Conservation (phyloP, 2,329 filamentous ascomycete genomes). For the Escovopsis weberi region DNA sequence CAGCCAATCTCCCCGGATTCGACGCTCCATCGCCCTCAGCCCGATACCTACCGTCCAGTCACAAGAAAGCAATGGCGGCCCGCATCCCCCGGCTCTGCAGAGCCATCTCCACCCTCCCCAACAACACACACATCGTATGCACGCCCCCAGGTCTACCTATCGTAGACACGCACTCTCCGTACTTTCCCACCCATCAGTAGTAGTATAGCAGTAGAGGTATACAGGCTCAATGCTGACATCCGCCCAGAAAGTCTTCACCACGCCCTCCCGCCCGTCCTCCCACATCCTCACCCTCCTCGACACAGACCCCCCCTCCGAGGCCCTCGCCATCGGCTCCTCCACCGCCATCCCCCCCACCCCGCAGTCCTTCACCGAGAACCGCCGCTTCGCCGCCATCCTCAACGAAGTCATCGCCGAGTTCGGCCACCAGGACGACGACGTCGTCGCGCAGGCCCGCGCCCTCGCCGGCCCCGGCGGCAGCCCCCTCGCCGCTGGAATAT, state of each 20-base stretch:
- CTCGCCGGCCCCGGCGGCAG: conserved; percentile 44
- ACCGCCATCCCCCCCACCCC: conserved; percentile 46
- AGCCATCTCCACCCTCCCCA: conserved; percentile 30
- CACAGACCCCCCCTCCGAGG: conserved; percentile 36
- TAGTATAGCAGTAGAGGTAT: too few relatives aligned
- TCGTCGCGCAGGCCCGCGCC: conserved; percentile 42
- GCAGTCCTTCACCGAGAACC: conserved; percentile 44
- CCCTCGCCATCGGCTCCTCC: conserved; percentile 44
- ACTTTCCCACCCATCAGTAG: too few relatives aligned
- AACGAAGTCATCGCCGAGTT: conserved; percentile 40
- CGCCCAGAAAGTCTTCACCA: conserved; percentile 42
- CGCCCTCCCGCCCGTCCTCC: conserved; percentile 27
- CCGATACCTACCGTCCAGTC: too few relatives aligned
- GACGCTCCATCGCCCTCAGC: too few relatives aligned
- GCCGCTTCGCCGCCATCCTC: conserved; percentile 42
- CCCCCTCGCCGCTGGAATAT: conserved; percentile 17
- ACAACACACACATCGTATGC: conserved; percentile 41
- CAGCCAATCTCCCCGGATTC: too few relatives aligned
- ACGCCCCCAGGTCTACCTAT: background rate
- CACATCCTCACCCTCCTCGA: conserved; percentile 47
- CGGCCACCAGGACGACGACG: conserved; percentile 39
- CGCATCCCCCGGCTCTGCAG: conserved; percentile 11
- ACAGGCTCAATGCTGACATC: too few relatives aligned
- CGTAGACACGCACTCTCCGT: background rate
- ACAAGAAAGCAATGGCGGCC: too few relatives aligned